Conservation (phyloP, 2,329 filamentous ascomycete genomes). For the Stagonosporopsis rhizophila region DNA sequence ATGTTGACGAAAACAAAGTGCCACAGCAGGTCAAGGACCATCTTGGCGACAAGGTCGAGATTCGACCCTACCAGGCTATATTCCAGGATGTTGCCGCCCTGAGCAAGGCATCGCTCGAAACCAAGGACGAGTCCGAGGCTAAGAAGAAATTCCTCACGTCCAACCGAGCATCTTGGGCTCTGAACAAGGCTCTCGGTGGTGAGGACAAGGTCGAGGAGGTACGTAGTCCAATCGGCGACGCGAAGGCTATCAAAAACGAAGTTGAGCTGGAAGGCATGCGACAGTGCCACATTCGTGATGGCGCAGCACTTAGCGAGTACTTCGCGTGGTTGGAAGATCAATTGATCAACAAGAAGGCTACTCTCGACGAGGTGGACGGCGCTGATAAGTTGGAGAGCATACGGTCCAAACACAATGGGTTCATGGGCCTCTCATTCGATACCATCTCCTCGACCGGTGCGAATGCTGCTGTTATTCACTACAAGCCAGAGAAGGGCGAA, state of each 20-base stretch:
- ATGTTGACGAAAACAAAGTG: slow-evolving; percentile 82
- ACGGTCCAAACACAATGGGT: slow-evolving; percentile 73
- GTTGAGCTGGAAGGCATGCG: slow-evolving; percentile 92
- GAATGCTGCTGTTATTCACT: slow-evolving; percentile 95
- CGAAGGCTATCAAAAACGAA: slow-evolving; percentile 94
- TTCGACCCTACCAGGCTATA: slow-evolving; percentile 84
- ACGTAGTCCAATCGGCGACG: slow-evolving; percentile 84
- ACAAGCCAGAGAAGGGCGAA: slow-evolving; percentile 80
- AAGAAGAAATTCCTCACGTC: slow-evolving; percentile 80
- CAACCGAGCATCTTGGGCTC: slow-evolving; percentile 89
- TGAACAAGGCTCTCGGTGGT: slow-evolving; percentile 85
- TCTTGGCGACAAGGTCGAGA: slow-evolving; percentile 71
- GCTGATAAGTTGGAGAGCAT: slow-evolving; percentile 87
- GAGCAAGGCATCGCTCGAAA: slow-evolving; percentile 53
- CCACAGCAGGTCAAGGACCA: slow-evolving; percentile 72
- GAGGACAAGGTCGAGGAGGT: slow-evolving; percentile 85
- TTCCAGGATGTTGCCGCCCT: slow-evolving; percentile 78
- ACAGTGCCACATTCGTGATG: slow-evolving; percentile 90
- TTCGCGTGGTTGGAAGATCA: slow-evolving; percentile 98
- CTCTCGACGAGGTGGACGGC: slow-evolving; percentile 86
- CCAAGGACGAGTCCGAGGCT: slow-evolving; percentile 41
- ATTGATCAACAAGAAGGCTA: slow-evolving; percentile 73
- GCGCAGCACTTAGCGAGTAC: slow-evolving; percentile 87
- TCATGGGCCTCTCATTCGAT: slow-evolving; percentile 89
- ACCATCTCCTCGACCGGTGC: slow-evolving; percentile 95